Evolutionary conservation across 2,329 filamentous ascomycete species (phyloP).

Genomic region (Fusarium sp.): DNA sequence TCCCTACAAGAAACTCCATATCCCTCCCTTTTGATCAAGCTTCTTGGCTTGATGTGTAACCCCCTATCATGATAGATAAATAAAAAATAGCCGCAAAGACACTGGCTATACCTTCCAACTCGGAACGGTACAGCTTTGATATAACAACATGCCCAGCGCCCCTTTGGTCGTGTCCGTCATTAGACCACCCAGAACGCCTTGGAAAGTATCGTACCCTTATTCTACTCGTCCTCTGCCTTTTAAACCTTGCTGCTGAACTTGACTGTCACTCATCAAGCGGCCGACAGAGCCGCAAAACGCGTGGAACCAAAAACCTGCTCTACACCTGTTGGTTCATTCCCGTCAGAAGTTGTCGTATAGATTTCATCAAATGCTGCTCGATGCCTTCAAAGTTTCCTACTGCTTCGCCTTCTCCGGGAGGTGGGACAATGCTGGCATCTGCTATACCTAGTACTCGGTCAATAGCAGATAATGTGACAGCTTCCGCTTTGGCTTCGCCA

Average conservation of each 20-base stretch:
- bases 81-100: conserved; percentile 3
- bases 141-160: conserved; percentile 38
- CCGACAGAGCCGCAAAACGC: not conserved
- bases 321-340: conserved; percentile 56
- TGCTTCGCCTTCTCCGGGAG: conserved; percentile 49
- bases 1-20: conserved; percentile 36
- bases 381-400: conserved; percentile 53
- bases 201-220: conserved; percentile 31
- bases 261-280: not conserved
- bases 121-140: conserved; percentile 19
- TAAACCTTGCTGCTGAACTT: not conserved
- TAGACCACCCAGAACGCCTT: conserved; percentile 45
- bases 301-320: conserved; percentile 8
- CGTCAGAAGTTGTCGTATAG: conserved; percentile 53
- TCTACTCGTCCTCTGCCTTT: conserved; percentile 20
- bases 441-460: conserved; percentile 62
- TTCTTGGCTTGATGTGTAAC: conserved; percentile 12
- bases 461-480: conserved; percentile 61
- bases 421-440: conserved; percentile 55
- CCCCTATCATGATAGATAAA: conserved; percentile 14
- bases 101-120: conserved; percentile 1
- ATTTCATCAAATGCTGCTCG: conserved; percentile 56
- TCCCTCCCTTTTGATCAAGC: conserved; percentile 26
- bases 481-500: conserved; percentile 57
- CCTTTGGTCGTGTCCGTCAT: conserved; percentile 42